Evolutionary conservation across 2,329 filamentous ascomycete genomes (phyloP).

Genomic region (Trichophyton mentagrophytes): DNA sequence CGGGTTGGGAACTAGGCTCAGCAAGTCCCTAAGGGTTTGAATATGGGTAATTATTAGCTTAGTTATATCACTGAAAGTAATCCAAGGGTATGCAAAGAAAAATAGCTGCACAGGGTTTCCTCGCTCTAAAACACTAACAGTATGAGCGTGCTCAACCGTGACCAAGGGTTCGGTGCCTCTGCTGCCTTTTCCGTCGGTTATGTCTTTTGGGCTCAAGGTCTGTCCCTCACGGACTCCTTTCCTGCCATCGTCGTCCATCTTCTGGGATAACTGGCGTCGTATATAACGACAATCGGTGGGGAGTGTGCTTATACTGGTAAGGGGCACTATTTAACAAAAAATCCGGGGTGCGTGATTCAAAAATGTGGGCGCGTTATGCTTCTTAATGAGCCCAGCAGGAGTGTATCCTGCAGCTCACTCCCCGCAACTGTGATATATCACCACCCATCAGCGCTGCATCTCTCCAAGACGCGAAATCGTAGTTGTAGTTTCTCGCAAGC

Average conservation of each 20-base stretch:
- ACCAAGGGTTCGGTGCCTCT: background rate
- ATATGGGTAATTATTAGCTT: background rate
- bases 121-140: background rate
- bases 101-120: background rate
- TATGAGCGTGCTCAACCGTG: background rate
- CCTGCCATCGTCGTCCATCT: background rate
- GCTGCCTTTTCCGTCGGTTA: background rate
- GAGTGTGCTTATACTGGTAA: background rate
- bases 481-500: background rate
- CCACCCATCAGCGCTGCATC: background rate
- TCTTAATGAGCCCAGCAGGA: background rate
- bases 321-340: background rate
- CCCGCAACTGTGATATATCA: background rate
- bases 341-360: background rate
- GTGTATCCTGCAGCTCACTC: background rate
- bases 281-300: background rate
- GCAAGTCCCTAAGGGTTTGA: background rate
- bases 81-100: background rate
- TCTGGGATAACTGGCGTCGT: background rate
- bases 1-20: slow-evolving; percentile 13
- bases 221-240: background rate
- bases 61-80: background rate
- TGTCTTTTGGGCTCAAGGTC: background rate
- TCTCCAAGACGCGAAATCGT: background rate
- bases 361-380: background rate